Evolutionary conservation across 345 rosid genomes (phyloP), one percentile per base, ranked within the genome.

Genomic region (Mercurialis annua): DNA sequence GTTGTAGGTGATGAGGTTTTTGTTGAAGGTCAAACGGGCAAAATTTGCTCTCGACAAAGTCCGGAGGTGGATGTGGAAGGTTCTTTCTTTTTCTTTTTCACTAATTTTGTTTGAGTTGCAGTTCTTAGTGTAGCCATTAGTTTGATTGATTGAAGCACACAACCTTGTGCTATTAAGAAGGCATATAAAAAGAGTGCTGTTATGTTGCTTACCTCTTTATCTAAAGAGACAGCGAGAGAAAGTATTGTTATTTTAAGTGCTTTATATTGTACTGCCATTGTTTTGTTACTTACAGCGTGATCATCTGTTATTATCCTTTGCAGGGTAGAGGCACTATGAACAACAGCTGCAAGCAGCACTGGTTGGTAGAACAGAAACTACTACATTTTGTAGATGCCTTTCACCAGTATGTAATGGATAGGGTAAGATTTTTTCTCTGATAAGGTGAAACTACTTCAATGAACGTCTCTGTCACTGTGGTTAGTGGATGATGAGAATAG

Each of bases 61-160:
- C 70, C 87, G 98, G 69, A 85, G 87, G 75, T 94, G 97, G 99
- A 91, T 94, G 96, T 91, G 99, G 98, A 94, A 94, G 99, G 99
- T 94, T 68, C 49, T 67, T 68, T 63, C 42, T 46, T 29, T 54
- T 36, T 64, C 44, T 10, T 33, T 6, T 20, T 33, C 62, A 20
- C 62, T 40, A 20, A 10, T 46, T 53, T 51, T 36, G 26, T 29
- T 26, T 20, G 48, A 44, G 34, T 20, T 52, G 33, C 16, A 61
- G 31, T 52, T 38, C 21, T 43, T 2, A 9, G 3, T 44, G 49
- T 29, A 36, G 46, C 40, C 29, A 47, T 29, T 57, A 23, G 34
- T 34, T 43, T 52, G 17, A 58, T 23, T 11, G 1, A 6, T 47
- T 49, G 51, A 42, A 40, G 53, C 44, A 69, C 14, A 20, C 62